These are phyloP conservation scores for Crithidia expoeki DNA, from an alignment of 208 protist genomes.

Conservation along the genomic window DNA sequence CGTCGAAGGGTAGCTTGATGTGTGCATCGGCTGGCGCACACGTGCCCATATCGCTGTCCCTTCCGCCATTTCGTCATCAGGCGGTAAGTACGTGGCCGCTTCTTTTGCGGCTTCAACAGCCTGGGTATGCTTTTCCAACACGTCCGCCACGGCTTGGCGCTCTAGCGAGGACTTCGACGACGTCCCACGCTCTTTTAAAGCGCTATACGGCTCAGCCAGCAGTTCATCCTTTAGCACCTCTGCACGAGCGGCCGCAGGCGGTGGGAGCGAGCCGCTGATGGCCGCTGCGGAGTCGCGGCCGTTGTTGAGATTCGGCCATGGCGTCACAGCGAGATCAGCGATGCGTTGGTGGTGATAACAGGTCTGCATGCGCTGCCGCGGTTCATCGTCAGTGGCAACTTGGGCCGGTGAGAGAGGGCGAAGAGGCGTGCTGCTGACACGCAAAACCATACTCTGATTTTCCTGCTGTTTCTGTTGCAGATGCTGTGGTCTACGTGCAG, in stretches of 20 bases:
- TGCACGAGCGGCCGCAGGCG: slow-evolving; percentile 16
- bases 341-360: slow-evolving; percentile 9
- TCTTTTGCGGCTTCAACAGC: background rate
- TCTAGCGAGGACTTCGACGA: slow-evolving; percentile 18
- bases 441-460: too few relatives aligned
- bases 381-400: too few relatives aligned
- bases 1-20: background rate
- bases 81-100: background rate
- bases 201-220: slow-evolving; percentile 22
- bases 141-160: slow-evolving; percentile 21
- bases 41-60: background rate
- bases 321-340: slow-evolving; percentile 8
- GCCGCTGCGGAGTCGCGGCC: background rate
- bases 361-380: slow-evolving; percentile 7
- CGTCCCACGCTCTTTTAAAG: slow-evolving; percentile 14
- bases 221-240: slow-evolving; percentile 19
- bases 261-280: background rate
- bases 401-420: too few relatives aligned
- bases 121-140: slow-evolving; percentile 7
- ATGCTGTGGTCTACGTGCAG: background rate
- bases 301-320: slow-evolving; percentile 17
- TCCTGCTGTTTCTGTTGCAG: too few relatives aligned
- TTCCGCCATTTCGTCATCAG: slow-evolving; percentile 1
- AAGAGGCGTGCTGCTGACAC: too few relatives aligned
- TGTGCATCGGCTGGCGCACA: slow-evolving; percentile 5